phyloP scores from a whole-genome alignment of 1,284 basidiomycete genomes.

The Tilletiaria anomala region DNA sequence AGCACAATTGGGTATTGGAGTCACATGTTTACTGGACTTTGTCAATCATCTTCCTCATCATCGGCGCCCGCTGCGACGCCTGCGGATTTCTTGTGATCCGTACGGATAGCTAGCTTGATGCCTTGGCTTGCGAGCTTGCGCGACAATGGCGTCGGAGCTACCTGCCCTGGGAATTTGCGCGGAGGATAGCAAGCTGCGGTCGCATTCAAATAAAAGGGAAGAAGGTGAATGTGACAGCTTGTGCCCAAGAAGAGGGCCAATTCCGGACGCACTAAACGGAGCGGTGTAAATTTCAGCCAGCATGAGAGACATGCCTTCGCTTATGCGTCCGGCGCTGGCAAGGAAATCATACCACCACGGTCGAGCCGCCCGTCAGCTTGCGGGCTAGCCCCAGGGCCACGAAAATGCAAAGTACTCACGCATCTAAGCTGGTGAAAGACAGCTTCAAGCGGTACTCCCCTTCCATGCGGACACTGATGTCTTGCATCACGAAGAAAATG shows the following conservation, averaged over 20 bases:
- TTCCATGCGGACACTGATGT: slow-evolving; percentile 27
- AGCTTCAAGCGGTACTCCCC: slow-evolving; percentile 30
- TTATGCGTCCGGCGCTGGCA: slow-evolving; percentile 15
- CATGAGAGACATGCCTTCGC: slow-evolving; percentile 19
- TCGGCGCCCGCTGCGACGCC: too few relatives aligned
- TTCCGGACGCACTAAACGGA: slow-evolving; percentile 12
- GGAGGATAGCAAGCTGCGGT: slow-evolving; percentile 21
- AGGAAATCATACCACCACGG: not conserved
- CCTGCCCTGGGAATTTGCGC: slow-evolving; percentile 26
- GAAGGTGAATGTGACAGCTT: not conserved
- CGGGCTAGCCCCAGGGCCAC: not conserved
- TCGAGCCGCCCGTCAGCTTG: not conserved
- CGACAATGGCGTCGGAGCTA: slow-evolving; percentile 26
- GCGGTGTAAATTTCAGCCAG: slow-evolving; percentile 30
- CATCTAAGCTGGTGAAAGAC: slow-evolving; percentile 23
- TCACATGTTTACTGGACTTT: too few relatives aligned
- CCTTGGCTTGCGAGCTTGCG: slow-evolving; percentile 29
- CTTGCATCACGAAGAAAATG: slow-evolving; percentile 33
- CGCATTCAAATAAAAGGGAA: not conserved
- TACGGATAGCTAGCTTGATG: slow-evolving; percentile 29
- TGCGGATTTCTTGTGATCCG: slow-evolving; percentile 24
- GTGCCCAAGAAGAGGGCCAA: not conserved
- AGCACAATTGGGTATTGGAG: too few relatives aligned
- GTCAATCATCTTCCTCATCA: too few relatives aligned
- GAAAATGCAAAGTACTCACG: slow-evolving; percentile 8